Base-by-base conservation (phyloP, 2,329 filamentous ascomycete species). In the Shiraia sp. region DNA sequence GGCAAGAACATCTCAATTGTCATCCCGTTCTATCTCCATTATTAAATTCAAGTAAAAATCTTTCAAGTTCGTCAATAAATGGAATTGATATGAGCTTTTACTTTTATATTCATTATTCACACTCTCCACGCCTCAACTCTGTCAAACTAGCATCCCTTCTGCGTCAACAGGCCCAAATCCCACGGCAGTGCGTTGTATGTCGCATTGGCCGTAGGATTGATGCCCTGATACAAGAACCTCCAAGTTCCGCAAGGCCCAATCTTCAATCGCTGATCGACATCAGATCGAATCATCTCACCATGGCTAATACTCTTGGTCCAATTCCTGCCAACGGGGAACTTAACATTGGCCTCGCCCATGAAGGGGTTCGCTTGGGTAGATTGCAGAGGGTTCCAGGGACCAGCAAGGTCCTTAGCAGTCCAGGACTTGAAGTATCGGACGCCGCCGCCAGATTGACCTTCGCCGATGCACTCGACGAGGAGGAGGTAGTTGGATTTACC, bases 291-390 rank as follows among this genome's bases (percentile, higher is more conserved):
- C 32, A 72, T 38, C 36, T 69, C 59, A 15, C 65, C 67, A 31
- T 69, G 63, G 16, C 63, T 65, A 24, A 73, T 67, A 29, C 61
- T 70, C 42, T 65, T 61, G 0, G 69, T 71, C 71, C 71, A 73
- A 9, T 55, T 44, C 1, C 45, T 57, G 0, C 65, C 61, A 9
- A 28, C 16, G 4, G 45, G 50, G 45, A 73, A 73, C 23, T 30
- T 47, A 1, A 72, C 70, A 45, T 73, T 72, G 10, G 51, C 63
- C n/a, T 55, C 53, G 3, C 70, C 47, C 27, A 66, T 57, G 49
- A 73, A 73, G 1, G 71, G 70, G 36, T 70, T 64, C 3, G 50
- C 45, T 44, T 72, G 66, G 6, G 63, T 66, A 6, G 55, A 61
- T 0, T 68, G 68, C 14, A 72, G 60, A 10, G 53, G 43, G 5